A percentile compares a stretch with the other conserved stretches of the same genome.
These are phyloP conservation scores for Phytophthora cryptogea DNA, from an alignment of 352 stramenopile species.

Conservation along the genomic window DNA sequence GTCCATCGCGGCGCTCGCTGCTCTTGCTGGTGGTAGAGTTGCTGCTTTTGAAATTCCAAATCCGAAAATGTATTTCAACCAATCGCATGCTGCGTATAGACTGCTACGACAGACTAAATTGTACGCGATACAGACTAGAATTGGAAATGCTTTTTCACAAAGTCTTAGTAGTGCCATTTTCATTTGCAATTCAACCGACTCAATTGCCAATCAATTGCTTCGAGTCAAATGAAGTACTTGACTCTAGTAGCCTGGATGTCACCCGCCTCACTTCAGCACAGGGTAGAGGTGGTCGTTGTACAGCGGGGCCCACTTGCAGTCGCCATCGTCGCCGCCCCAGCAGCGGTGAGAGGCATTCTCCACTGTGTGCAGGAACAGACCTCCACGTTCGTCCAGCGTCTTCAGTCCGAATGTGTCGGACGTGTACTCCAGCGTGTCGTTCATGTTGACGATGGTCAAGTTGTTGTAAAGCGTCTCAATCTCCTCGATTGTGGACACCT, in stretches of 20 bases:
- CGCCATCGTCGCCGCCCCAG: slow-evolving; percentile 14
- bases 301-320: slow-evolving; percentile 43
- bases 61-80: slow-evolving; percentile 19
- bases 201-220: no score
- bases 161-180: no score
- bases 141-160: no score
- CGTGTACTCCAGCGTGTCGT: slow-evolving; percentile 38
- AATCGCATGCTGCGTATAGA: slow-evolving; percentile 14
- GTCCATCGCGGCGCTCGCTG: slow-evolving; percentile 44
- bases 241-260: no score
- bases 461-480: not conserved
- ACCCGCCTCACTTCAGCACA: slow-evolving; percentile 19
- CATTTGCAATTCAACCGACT: no score
- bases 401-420: slow-evolving; percentile 43
- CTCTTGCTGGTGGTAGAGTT: slow-evolving; percentile 1
- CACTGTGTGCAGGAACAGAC: slow-evolving; percentile 32
- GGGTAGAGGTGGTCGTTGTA: slow-evolving; percentile 49
- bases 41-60: slow-evolving; percentile 44
- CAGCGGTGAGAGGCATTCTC: slow-evolving; percentile 33
- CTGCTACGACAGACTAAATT: no score
- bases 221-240: no score
- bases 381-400: slow-evolving; percentile 36
- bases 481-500: slow-evolving; percentile 37
- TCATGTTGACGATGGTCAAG: not conserved
- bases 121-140: no score